Evolutionary conservation across 768 basidiomycete genomes (phyloP).

Genomic region (Nidularia sp.): DNA sequence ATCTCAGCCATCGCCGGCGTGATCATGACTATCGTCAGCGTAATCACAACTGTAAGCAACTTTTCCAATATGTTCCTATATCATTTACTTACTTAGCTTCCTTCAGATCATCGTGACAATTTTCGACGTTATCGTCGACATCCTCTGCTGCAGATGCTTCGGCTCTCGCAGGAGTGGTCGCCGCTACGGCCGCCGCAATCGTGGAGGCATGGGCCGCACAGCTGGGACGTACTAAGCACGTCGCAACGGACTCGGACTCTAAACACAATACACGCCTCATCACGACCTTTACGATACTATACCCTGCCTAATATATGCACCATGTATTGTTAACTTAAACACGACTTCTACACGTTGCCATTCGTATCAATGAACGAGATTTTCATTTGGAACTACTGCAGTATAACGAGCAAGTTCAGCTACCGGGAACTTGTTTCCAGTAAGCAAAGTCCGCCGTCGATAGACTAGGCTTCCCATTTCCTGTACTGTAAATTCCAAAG

Average conservation of each 20-base stretch:
- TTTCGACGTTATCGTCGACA: constrained; percentile 55
- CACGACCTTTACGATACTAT: background rate
- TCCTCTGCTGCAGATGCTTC: constrained; percentile 48
- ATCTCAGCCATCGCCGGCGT: constrained; percentile 58
- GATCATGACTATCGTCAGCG: constrained; percentile 56
- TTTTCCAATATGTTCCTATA: background rate
- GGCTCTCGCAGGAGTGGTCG: constrained; percentile 26
- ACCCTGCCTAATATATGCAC: background rate
- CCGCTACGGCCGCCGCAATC: constrained; percentile 13
- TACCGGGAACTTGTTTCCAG: constrained; percentile 22
- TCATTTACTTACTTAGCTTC: background rate
- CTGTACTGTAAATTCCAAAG: constrained; percentile 33
- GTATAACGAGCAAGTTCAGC: too few species aligned
- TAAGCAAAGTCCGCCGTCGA: constrained; percentile 30
- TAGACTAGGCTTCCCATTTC: constrained; percentile 30
- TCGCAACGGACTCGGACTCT: background rate
- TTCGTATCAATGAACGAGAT: background rate
- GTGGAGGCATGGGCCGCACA: constrained; percentile 6
- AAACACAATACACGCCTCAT: background rate
- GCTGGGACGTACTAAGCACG: background rate
- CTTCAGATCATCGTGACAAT: constrained; percentile 60
- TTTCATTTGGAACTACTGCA: background rate
- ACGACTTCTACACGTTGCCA: too few species aligned
- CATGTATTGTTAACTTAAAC: too few species aligned
- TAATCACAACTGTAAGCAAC: constrained; percentile 51